Evolutionary conservation across 306 rosid species (phyloP), one percentile per base, ranked within the genome.

Genomic region (Cucurbita maxima): DNA sequence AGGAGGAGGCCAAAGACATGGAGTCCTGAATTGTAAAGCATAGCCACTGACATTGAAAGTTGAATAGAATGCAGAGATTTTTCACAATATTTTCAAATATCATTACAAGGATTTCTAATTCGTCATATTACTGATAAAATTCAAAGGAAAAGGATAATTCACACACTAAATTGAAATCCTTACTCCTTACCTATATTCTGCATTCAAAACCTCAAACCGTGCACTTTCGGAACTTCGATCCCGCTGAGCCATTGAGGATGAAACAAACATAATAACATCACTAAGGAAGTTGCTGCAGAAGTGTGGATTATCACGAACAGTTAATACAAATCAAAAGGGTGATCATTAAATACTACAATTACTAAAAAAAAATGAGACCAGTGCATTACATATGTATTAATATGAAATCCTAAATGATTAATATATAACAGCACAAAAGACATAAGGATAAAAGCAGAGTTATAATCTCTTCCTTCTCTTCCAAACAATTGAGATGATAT

Each of bases 221-320:
- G 88, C 99, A 86, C 85, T 76, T 81, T 91, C 97, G 51, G 96
- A 85, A 84, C 80, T 83, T 72, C 96, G 86, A 72, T 91, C 96
- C 81, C 96, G 88, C 75, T 30, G 83, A 75, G 99, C 92, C 99
- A 94, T 84, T 63, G 96, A 88, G 76, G 99, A 91, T 75, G 97
- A 85, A 48, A 91, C 74, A 34, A 77, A 77, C 97, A 89, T 89
- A 78, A 91, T 62, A 83, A 85, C 76, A 86, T 94, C 96, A 74
- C 99, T 86, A 64, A 94, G 82, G 85, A 91, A 94, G 85, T 94
- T 88, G 86, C 99, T 94, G 95, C 80, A 76, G 68, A 63, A 52
- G 56, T n/a, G 14, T 30, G 76, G 64, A 19, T 30, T 30, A 18
- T 44, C 56, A 58, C 36, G 44, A 70, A 50, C 15, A 70, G 58